These are phyloP conservation scores for Zelopaecilomyces penicillatus DNA, from an alignment of 2,329 filamentous ascomycete species.

Conservation along the genomic window DNA sequence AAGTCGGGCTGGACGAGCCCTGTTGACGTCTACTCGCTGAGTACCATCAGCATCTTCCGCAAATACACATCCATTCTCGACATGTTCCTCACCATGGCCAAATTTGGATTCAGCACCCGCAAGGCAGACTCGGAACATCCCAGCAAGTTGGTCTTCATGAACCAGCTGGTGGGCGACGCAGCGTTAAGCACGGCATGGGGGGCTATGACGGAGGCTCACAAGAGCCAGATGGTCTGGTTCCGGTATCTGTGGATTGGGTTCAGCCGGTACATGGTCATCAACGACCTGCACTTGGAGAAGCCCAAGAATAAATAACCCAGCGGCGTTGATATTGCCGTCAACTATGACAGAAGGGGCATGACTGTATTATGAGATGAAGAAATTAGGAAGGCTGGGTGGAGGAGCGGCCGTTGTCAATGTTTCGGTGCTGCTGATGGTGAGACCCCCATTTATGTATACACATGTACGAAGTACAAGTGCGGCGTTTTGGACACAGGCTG, in stretches of 20 bases:
- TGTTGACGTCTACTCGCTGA: conserved; percentile 79
- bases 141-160: conserved; percentile 61
- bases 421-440: too few relatives aligned
- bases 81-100: conserved; percentile 57
- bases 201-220: conserved; percentile 85
- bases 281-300: conserved; percentile 62
- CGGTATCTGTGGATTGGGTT: conserved; percentile 89
- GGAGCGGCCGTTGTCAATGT: too few relatives aligned
- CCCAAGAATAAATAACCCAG: conserved; percentile 10
- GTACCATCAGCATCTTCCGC: conserved; percentile 59
- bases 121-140: conserved; percentile 35
- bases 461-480: too few relatives aligned
- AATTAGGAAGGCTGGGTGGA: too few relatives aligned
- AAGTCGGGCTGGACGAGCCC: conserved; percentile 60
- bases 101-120: conserved; percentile 35
- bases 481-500: too few relatives aligned
- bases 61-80: conserved; percentile 81
- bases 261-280: conserved; percentile 91
- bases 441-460: too few relatives aligned
- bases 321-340: not conserved
- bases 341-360: not conserved
- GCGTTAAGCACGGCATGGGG: conserved; percentile 53
- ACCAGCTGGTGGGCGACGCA: conserved; percentile 51
- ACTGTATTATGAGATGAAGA: not conserved
- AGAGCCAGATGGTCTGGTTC: conserved; percentile 98